Evolutionary conservation across 257 asterid genomes (phyloP).

Genomic region (Ligustrum vulgare): DNA sequence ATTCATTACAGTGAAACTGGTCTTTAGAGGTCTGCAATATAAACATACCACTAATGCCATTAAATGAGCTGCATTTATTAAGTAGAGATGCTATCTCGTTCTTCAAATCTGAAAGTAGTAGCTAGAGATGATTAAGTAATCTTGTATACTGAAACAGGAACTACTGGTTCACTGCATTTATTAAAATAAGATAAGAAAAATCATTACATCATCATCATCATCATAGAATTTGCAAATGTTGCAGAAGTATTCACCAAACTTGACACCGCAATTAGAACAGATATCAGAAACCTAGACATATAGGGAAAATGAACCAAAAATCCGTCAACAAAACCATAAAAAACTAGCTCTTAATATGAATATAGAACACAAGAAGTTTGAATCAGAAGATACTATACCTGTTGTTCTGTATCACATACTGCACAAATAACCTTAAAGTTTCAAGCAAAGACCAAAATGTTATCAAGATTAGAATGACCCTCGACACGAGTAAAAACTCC

Average conservation of each 20-base stretch:
- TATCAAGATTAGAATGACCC: background rate
- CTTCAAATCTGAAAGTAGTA: constrained; percentile 15
- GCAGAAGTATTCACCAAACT: constrained; percentile 90
- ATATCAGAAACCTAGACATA: constrained; percentile 50
- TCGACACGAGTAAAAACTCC: background rate
- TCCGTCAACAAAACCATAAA: constrained; percentile 10
- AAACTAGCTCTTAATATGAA: background rate
- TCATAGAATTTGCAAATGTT: constrained; percentile 75
- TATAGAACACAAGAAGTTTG: background rate
- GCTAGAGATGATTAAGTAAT: constrained; percentile 5
- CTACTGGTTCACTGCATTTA: background rate
- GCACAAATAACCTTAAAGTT: constrained; percentile 56
- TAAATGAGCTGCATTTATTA: constrained; percentile 12
- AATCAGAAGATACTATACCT: constrained; percentile 33
- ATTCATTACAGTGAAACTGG: constrained; percentile 86
- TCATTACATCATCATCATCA: constrained; percentile 81
- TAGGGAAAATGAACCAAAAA: constrained; percentile 15
- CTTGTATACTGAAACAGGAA: background rate
- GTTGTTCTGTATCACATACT: constrained; percentile 54
- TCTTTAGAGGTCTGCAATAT: constrained; percentile 52
- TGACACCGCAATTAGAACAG: constrained; percentile 73
- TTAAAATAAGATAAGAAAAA: background rate
- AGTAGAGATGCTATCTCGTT: constrained; percentile 8
- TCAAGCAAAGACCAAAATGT: constrained; percentile 2
- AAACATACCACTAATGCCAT: constrained; percentile 27